These are phyloP conservation scores for Dioscorea cayenensis DNA, from an alignment of 116 monocot genomes.

Conservation along the genomic window DNA sequence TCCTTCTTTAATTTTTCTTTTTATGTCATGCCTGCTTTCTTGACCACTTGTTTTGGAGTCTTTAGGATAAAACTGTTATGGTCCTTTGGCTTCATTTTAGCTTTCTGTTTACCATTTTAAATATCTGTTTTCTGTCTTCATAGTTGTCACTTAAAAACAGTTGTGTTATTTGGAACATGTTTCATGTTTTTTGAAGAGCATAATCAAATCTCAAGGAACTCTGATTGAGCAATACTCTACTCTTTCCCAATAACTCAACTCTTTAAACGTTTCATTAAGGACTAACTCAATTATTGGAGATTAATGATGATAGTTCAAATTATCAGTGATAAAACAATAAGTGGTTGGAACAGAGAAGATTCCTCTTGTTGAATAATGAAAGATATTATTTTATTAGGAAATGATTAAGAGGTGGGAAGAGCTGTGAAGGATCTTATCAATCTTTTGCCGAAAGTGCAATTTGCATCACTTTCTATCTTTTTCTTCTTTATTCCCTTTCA, in stretches of 20 bases:
- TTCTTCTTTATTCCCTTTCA: neutral
- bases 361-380: neutral
- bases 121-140: neutral
- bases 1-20: too few species aligned
- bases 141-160: neutral
- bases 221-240: neutral
- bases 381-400: neutral
- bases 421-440: neutral
- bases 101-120: neutral
- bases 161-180: neutral
- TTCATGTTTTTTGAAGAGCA: neutral
- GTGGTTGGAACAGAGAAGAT: neutral
- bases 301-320: neutral
- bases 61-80: neutral
- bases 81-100: neutral
- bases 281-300: neutral
- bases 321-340: neutral
- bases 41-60: neutral
- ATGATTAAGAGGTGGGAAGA: neutral
- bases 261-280: neutral
- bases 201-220: neutral
- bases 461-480: neutral
- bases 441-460: constrained; percentile 1
- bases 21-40: neutral
- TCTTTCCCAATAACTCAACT: neutral